These are phyloP conservation scores for Penicillium tannophilum DNA, from an alignment of 495 filamentous ascomycete genomes.

Conservation along the genomic window DNA sequence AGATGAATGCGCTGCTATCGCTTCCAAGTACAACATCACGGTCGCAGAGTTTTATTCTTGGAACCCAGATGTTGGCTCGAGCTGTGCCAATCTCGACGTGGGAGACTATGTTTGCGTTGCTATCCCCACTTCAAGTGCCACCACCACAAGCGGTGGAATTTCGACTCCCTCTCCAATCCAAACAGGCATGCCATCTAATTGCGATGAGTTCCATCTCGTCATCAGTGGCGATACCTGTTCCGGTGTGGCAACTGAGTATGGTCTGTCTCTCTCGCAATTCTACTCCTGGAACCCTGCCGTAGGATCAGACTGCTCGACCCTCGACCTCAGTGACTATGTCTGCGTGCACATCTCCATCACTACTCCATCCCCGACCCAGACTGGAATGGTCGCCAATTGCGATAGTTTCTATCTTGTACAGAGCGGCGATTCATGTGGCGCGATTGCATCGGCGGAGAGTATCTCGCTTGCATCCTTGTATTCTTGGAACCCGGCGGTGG, in stretches of 20 bases:
- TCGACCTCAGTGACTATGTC: no score
- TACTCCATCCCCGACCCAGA: not conserved
- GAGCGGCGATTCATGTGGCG: not conserved
- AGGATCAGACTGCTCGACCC: no score
- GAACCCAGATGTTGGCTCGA: not conserved
- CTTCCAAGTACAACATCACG: not conserved
- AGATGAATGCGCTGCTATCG: not conserved
- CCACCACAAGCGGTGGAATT: not conserved
- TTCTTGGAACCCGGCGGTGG: not conserved
- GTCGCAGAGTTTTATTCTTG: not conserved
- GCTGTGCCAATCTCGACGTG: not conserved
- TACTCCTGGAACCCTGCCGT: not conserved
- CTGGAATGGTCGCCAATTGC: not conserved
- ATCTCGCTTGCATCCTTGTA: not conserved
- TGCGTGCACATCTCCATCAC: not conserved
- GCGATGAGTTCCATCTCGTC: slow-evolving; percentile 5
- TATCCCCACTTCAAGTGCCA: not conserved
- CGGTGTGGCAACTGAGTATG: not conserved
- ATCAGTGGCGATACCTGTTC: slow-evolving; percentile 1
- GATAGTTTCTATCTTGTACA: not conserved
- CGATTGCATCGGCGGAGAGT: not conserved
- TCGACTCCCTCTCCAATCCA: not conserved
- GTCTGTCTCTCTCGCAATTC: not conserved
- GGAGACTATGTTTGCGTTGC: not conserved
- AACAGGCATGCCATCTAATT: not conserved